These are phyloP conservation scores for Parachaetomium inaequale DNA, from an alignment of 495 filamentous ascomycete genomes.

Conservation along the genomic window DNA sequence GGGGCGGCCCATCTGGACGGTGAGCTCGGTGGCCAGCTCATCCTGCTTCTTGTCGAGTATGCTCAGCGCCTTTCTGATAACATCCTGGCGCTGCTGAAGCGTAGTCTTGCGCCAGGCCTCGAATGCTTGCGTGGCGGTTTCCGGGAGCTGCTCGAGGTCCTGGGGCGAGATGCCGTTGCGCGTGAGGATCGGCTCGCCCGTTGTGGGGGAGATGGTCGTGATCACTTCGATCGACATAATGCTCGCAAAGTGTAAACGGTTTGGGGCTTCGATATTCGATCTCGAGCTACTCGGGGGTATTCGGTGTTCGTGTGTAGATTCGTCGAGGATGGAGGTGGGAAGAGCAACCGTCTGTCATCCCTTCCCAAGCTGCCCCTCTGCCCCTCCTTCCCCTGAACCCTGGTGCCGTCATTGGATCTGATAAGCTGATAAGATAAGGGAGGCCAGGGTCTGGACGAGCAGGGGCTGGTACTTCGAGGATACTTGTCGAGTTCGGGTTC, in stretches of 20 bases:
- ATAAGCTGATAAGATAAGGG: slow-evolving; percentile 22
- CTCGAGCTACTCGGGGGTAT: background rate
- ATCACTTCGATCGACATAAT: slow-evolving; percentile 76
- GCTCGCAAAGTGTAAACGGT: background rate
- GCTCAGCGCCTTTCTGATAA: slow-evolving; percentile 70
- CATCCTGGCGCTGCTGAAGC: slow-evolving; percentile 65
- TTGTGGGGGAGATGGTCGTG: slow-evolving; percentile 85
- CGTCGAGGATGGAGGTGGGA: background rate
- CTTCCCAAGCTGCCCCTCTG: background rate
- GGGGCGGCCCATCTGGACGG: slow-evolving; percentile 91
- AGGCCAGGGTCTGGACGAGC: background rate
- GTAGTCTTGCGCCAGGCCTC: slow-evolving; percentile 61
- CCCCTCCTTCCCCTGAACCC: slow-evolving; percentile 4
- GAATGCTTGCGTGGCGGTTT: slow-evolving; percentile 67
- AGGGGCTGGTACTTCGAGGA: background rate
- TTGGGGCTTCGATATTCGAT: background rate
- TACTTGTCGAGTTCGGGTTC: background rate
- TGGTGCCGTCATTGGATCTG: background rate
- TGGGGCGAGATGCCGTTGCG: slow-evolving; percentile 64
- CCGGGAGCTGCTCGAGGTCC: slow-evolving; percentile 64
- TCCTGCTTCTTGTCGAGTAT: slow-evolving; percentile 66
- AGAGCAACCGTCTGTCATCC: slow-evolving; percentile 5
- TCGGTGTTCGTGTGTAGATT: too few species aligned
- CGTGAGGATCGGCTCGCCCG: slow-evolving; percentile 70
- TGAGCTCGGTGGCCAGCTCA: slow-evolving; percentile 78